Base-by-base conservation (phyloP, 1,139 yeast genomes). In the Hyphopichia pseudoburtonii region DNA sequence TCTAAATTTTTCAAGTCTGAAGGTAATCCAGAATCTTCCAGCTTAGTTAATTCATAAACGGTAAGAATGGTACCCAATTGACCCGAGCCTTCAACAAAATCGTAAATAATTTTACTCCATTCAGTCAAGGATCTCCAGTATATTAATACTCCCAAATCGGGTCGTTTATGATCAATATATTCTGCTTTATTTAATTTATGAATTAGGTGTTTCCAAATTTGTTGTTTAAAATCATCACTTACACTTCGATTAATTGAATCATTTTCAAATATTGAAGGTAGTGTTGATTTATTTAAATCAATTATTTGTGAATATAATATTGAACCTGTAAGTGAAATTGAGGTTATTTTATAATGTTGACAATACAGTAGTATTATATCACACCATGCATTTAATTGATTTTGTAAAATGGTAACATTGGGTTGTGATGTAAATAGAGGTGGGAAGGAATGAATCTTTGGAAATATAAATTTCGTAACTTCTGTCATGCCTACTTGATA, bases 351-450 rank as follows among this genome's bases (percentile, higher is more conserved):
- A 48, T 79, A 66, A 43, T 62, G 68, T 47, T 76, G 72, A 54
- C 95, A 84, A 50, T 78, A 86, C 4, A 71, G 67, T 18, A 84
- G 57, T 3, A 71, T 50, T 12, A 71, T 57, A 33, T 57, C 56
- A 34, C 64, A 48, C 77, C 77, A 71, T 27, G 72, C 34, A 73
- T 72, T 55, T 73, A 69, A 42, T 72, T 92, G 98, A 17, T 88
- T 82, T 27, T 76, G 73, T 64, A 86, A 76, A 3, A 95, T 83
- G 15, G 87, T 80, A 32, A 80, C 76, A 51, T 92, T 92, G 26
- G 94, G 89, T 60, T 92, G 98, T 42, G 80, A 73, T 5, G 97
- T 92, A 63, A 83, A 92, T 50, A 92, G 78, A 0, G 98, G 98
- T 6, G 97, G 97, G 60, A 88, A 92, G 30, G 82, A 70, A 60